Evolutionary conservation across 331 rosid genomes (phyloP), one percentile per base, ranked within the genome.

Genomic region (Arachis monticola): DNA sequence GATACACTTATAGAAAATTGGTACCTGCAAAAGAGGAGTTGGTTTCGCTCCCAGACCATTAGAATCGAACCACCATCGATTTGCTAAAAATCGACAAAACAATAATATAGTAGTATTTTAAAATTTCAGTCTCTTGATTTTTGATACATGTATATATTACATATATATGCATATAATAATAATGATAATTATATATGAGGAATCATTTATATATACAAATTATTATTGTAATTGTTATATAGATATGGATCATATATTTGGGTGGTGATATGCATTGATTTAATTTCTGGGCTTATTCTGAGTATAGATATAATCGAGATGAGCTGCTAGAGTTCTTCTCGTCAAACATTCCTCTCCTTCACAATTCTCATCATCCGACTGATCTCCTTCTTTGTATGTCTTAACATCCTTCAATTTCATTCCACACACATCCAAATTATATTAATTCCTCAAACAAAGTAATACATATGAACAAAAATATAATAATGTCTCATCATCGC

Each of bases 261-360:
- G 38, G 2, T 42, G 8, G 40, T 13, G 51, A 17, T 4, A 31
- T 22, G 10, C 76, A 42, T 22, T 9, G 58, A 7, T 60, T 69
- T 10, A 60, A 12, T 45, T 74, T 85, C 84, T 74, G 44, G 85
- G 88, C 2, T 78, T 77, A 11, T 86, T 73, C 80, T 84, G 85
- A 12, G 91, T 88, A 13, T 88, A 88, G 70, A 88, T 86, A 30
- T 83, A 87, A 77, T 89, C 94, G 7, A 83, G 31, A 72, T 89
- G 89, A 74, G 88, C 93, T 5, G n/a, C 75, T 17, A 85, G 78
- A 6, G 90, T 84, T 76, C 91, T 77, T 67, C 90, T 85, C 78
- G 65, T 76, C 85, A 88, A 76, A 70, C 93, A 88, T 9, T 72
- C 89, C 45, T 86, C 87, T 38, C 83, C 86, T 52, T 84, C 79